Evolutionary conservation across 208 protist species (phyloP).

Genomic region (Acanthamoeba royreba): DNA sequence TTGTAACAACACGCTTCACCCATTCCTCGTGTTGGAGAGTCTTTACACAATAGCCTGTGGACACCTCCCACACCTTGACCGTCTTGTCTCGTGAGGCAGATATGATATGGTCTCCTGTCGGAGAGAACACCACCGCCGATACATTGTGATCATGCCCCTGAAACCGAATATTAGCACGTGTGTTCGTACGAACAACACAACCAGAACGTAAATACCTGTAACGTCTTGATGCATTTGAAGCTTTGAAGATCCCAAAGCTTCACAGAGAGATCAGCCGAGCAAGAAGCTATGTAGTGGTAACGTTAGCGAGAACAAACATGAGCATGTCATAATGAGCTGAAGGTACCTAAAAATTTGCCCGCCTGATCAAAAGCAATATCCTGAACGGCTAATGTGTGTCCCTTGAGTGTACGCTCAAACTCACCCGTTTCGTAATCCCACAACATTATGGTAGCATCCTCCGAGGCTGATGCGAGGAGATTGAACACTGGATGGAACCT

Average conservation of each 20-base stretch:
- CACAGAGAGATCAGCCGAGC: slow-evolving; percentile 71
- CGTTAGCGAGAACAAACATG: not conserved
- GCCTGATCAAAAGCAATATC: slow-evolving; percentile 73
- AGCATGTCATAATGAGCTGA: not conserved
- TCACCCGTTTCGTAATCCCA: slow-evolving; percentile 82
- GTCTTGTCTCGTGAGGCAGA: slow-evolving; percentile 73
- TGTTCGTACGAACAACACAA: too few species aligned
- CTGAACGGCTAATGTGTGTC: slow-evolving; percentile 79
- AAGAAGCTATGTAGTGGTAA: slow-evolving; percentile 53
- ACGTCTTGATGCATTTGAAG: slow-evolving; percentile 63
- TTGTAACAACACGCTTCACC: slow-evolving; percentile 67
- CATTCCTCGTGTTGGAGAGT: slow-evolving; percentile 78
- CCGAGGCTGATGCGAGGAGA: slow-evolving; percentile 66
- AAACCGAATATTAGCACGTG: too few species aligned
- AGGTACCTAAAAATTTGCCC: slow-evolving; percentile 70
- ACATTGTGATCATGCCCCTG: slow-evolving; percentile 81
- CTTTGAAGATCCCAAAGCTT: slow-evolving; percentile 72
- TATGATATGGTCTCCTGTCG: slow-evolving; percentile 53
- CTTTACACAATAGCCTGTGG: slow-evolving; percentile 68
- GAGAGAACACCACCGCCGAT: slow-evolving; percentile 68
- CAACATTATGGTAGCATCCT: slow-evolving; percentile 78
- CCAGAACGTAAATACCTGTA: not conserved
- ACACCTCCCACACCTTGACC: slow-evolving; percentile 72
- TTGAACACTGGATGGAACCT: slow-evolving; percentile 74
- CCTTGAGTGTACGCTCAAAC: slow-evolving; percentile 78